phyloP scores from a whole-genome alignment of 2,329 filamentous ascomycete species.

The Venturia aucupariae region DNA sequence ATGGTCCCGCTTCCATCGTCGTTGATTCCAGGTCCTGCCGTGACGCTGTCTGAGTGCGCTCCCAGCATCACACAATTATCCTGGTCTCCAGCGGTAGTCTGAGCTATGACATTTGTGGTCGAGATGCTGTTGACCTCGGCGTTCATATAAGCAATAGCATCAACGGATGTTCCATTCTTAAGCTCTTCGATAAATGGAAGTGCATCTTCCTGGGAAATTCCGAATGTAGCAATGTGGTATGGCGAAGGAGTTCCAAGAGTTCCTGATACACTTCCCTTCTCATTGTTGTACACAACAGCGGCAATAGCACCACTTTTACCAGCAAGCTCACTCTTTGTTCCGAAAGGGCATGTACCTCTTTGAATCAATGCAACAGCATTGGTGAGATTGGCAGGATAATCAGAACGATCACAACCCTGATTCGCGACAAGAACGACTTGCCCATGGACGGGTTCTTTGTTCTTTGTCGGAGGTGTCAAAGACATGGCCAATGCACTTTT shows the following conservation, averaged over 20 bases:
- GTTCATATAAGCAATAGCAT: slow-evolving; percentile 11
- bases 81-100: slow-evolving; percentile 27
- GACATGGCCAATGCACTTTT: slow-evolving; percentile 28
- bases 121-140: slow-evolving; percentile 14
- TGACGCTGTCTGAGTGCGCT: slow-evolving; percentile 30
- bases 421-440: slow-evolving; percentile 27
- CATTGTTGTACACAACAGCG: slow-evolving; percentile 67
- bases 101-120: slow-evolving; percentile 27
- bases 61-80: slow-evolving; percentile 28
- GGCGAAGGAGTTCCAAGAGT: slow-evolving; percentile 50
- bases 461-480: slow-evolving; percentile 28
- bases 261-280: slow-evolving; percentile 51
- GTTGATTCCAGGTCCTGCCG: slow-evolving; percentile 31
- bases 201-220: slow-evolving; percentile 53
- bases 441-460: slow-evolving; percentile 29
- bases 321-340: slow-evolving; percentile 11
- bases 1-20: slow-evolving; percentile 31
- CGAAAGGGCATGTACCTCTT: slow-evolving; percentile 13
- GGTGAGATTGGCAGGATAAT: slow-evolving; percentile 9
- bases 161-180: slow-evolving; percentile 30
- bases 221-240: slow-evolving; percentile 58
- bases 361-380: slow-evolving; percentile 12
- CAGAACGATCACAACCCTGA: slow-evolving; percentile 14
- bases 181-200: slow-evolving; percentile 47
- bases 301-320: slow-evolving; percentile 54